These are phyloP conservation scores for Mallotus nudiflorus DNA, from an alignment of 345 rosid genomes.

Conservation along the genomic window DNA sequence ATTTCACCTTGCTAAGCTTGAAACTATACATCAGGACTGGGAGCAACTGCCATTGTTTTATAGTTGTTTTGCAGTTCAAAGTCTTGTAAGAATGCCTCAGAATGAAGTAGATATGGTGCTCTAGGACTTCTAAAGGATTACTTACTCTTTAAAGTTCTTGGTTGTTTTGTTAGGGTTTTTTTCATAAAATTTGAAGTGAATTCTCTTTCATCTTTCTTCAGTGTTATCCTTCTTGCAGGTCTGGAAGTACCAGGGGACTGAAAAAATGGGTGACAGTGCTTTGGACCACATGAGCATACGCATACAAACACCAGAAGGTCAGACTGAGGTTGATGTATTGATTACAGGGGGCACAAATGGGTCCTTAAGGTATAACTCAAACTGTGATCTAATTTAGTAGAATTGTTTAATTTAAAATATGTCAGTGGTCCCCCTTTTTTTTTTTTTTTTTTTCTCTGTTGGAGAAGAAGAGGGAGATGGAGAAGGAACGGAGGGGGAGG, in stretches of 20 bases:
- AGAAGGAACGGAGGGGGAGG: too few species aligned
- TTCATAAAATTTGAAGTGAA: background rate
- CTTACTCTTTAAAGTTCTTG: slow-evolving; percentile 1
- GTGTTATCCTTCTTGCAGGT: slow-evolving; percentile 37
- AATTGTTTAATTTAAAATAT: background rate
- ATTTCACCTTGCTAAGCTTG: background rate
- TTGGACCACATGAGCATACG: slow-evolving; percentile 44
- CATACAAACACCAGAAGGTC: slow-evolving; percentile 55
- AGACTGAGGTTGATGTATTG: slow-evolving; percentile 39
- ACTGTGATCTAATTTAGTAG: slow-evolving; percentile 14
- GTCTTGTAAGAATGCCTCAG: background rate
- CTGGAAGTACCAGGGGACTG: slow-evolving; percentile 55
- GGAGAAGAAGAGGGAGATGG: too few species aligned
- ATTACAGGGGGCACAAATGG: slow-evolving; percentile 57
- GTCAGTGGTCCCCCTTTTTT: too few species aligned
- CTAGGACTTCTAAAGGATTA: background rate
- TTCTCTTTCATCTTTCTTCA: background rate
- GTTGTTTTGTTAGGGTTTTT: background rate
- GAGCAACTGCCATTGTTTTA: background rate
- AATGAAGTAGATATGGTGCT: too few species aligned
- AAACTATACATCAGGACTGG: background rate
- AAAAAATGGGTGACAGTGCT: slow-evolving; percentile 43
- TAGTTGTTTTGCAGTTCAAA: background rate
- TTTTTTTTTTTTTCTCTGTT: too few species aligned
- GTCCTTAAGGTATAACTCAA: slow-evolving; percentile 52